phyloP scores from a whole-genome alignment of 2,329 filamentous ascomycete species.

The Penicillium aurantiogriseum region DNA sequence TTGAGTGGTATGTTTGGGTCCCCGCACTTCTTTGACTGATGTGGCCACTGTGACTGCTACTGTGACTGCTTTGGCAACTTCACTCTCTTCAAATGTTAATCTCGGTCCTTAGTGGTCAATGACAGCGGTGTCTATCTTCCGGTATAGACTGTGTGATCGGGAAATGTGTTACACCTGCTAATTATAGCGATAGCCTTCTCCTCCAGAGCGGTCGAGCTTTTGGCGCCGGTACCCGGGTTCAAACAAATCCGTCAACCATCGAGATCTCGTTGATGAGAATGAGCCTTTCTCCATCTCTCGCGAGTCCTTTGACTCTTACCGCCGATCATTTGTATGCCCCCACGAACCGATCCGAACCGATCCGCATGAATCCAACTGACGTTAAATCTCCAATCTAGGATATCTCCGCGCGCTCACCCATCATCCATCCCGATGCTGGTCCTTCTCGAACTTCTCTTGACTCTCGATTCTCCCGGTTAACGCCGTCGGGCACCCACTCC shows the following conservation, averaged over 20 bases:
- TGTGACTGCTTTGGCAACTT: neutral
- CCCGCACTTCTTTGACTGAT: neutral
- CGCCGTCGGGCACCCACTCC: conserved; percentile 61
- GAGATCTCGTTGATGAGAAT: conserved; percentile 71
- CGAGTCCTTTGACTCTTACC: conserved; percentile 95
- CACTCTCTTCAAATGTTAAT: conserved; percentile 15
- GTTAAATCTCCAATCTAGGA: conserved; percentile 58
- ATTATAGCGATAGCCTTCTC: conserved; percentile 66
- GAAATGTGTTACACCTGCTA: neutral
- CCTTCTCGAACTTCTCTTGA: conserved; percentile 78
- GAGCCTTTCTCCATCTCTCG: conserved; percentile 94
- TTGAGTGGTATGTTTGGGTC: conserved; percentile 66
- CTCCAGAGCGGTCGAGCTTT: conserved; percentile 76
- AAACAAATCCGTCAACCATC: conserved; percentile 56
- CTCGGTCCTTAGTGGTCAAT: conserved; percentile 71
- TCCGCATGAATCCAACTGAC: conserved; percentile 7
- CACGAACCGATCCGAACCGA: neutral
- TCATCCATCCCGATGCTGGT: conserved; percentile 58
- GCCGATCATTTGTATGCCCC: conserved; percentile 80
- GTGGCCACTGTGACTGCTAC: neutral
- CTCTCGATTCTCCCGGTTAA: conserved; percentile 63
- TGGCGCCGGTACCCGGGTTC: conserved; percentile 60
- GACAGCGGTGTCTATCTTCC: conserved; percentile 93
- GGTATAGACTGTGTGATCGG: conserved; percentile 52
- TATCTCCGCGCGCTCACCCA: conserved; percentile 81